Percentiles rank a stretch among this genome's conserved stretches.
Evolutionary conservation across 2,329 filamentous ascomycete species (phyloP).

Genomic region (Colletotrichum cereale): DNA sequence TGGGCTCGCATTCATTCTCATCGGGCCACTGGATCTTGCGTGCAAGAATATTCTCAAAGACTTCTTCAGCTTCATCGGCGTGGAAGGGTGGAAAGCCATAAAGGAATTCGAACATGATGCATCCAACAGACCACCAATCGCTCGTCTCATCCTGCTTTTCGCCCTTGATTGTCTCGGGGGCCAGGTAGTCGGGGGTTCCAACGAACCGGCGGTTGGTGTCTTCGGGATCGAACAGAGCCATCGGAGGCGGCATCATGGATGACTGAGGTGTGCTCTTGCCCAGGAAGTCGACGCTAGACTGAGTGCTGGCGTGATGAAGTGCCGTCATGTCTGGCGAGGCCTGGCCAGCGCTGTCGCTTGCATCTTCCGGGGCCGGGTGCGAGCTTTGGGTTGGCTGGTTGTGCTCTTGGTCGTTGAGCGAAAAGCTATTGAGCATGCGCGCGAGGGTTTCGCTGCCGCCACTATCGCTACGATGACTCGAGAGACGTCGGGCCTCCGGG

Average conservation of each 20-base stretch:
- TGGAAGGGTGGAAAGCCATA: constrained; percentile 96
- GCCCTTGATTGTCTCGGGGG: constrained; percentile 95
- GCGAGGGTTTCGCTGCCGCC: constrained; percentile 88
- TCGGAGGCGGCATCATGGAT: constrained; percentile 87
- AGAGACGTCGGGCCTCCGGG: constrained; percentile 73
- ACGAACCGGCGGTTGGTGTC: constrained; percentile 95
- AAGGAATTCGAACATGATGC: constrained; percentile 96
- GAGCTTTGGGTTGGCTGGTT: constrained; percentile 58
- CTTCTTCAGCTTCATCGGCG: constrained; percentile 87
- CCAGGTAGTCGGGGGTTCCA: constrained; percentile 95
- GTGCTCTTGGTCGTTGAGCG: constrained; percentile 72
- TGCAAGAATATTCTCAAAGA: constrained; percentile 95
- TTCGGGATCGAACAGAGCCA: constrained; percentile 95
- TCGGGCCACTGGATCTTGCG: constrained; percentile 94
- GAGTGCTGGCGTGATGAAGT: constrained; percentile 66
- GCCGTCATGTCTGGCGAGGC: constrained; percentile 82
- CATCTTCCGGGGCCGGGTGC: constrained; percentile 78
- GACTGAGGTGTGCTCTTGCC: constrained; percentile 72
- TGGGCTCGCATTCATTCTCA: constrained; percentile 77
- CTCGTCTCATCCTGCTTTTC: constrained; percentile 97
- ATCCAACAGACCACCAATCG: constrained; percentile 99
- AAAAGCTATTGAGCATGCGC: constrained; percentile 85
- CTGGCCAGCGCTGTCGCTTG: constrained; percentile 76
- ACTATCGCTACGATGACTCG: constrained; percentile 88
- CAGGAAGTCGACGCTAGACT: constrained; percentile 61